Conservation (phyloP, 192 early-diverging fungal genomes). For the Chytriomyces hyalinus region DNA sequence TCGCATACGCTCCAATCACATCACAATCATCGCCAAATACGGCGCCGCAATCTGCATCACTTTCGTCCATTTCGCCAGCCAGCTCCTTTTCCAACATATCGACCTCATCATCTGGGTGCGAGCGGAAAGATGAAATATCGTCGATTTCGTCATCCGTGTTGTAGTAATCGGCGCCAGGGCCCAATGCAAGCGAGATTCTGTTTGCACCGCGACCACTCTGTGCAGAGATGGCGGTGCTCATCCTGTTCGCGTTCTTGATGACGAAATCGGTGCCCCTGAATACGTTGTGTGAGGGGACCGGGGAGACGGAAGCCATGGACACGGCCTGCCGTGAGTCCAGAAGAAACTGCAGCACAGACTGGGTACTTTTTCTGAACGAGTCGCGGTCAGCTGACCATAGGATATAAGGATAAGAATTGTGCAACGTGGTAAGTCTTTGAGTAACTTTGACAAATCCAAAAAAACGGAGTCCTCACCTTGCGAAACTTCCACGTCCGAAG, state of each 20-base stretch:
- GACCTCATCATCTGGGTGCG: background rate
- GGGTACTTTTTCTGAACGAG: slow-evolving; percentile 19
- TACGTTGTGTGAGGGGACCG: slow-evolving; percentile 2
- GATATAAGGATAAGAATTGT: no score
- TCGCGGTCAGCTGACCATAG: slow-evolving; percentile 14
- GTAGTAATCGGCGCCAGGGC: background rate
- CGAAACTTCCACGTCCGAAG: background rate
- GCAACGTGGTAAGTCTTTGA: background rate
- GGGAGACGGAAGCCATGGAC: slow-evolving; percentile 9
- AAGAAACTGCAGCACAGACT: slow-evolving; percentile 27
- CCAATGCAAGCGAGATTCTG: background rate
- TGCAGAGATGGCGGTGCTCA: slow-evolving; percentile 25
- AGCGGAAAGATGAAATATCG: background rate
- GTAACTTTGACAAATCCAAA: background rate
- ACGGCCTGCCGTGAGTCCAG: slow-evolving; percentile 21
- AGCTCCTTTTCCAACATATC: slow-evolving; percentile 12
- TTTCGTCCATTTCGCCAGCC: slow-evolving; percentile 4
- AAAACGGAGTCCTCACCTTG: background rate
- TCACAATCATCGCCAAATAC: background rate
- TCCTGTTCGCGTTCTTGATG: slow-evolving; percentile 16
- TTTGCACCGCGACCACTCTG: slow-evolving; percentile 7
- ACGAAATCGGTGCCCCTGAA: slow-evolving; percentile 23
- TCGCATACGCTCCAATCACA: background rate
- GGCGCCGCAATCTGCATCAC: background rate
- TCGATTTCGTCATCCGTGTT: background rate